Conservation (phyloP, 2,329 filamentous ascomycete genomes). For the Colletotrichum cordylinicola region DNA sequence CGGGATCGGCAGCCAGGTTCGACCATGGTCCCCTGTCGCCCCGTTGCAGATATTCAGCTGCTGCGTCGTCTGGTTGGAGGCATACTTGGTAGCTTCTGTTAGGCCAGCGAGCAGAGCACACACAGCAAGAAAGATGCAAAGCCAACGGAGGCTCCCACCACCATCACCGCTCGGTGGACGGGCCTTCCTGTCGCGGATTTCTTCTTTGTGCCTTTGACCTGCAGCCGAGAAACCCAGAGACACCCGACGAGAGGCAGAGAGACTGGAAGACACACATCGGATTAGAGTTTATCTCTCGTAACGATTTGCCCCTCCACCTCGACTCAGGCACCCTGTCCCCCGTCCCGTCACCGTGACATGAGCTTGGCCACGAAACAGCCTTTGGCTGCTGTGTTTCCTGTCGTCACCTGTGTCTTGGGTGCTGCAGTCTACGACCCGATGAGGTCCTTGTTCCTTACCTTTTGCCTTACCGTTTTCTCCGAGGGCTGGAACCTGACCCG, state of each 20-base stretch:
- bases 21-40: background rate
- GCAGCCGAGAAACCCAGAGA: background rate
- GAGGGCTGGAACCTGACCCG: background rate
- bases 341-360: constrained; percentile 13
- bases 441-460: background rate
- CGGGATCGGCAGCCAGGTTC: background rate
- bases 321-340: constrained; percentile 3
- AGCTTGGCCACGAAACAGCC: constrained; percentile 15
- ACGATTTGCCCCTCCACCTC: constrained; percentile 17
- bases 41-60: background rate
- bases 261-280: background rate
- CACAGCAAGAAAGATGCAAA: background rate
- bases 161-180: background rate
- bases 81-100: background rate
- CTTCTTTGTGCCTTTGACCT: background rate
- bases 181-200: background rate
- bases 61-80: background rate
- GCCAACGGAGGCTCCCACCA: background rate
- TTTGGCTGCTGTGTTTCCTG: constrained; percentile 6
- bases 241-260: background rate
- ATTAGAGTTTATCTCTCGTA: constrained; percentile 14
- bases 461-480: background rate
- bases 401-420: background rate
- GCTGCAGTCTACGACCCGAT: background rate
- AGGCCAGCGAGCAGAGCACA: background rate